A percentile compares a stretch with the other conserved stretches of the same genome.
These are phyloP conservation scores for Plantago elongata DNA, from an alignment of 257 asterid species.

Conservation along the genomic window DNA sequence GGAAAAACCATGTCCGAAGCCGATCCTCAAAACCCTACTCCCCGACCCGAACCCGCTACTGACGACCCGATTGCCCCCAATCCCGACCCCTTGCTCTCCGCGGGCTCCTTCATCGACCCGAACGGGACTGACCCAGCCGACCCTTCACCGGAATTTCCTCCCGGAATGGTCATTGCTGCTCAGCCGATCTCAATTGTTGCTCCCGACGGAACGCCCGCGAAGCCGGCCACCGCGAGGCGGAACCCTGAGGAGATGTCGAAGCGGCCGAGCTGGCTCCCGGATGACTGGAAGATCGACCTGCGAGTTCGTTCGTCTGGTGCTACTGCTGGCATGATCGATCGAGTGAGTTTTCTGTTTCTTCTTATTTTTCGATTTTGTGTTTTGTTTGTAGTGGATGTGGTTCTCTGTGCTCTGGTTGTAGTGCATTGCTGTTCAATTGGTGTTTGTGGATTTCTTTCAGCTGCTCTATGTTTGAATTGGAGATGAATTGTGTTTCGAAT, in stretches of 20 bases:
- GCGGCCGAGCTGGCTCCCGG: conserved; percentile 24
- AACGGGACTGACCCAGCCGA: background rate
- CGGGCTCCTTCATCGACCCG: background rate
- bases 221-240: conserved; percentile 21
- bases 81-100: background rate
- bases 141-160: background rate
- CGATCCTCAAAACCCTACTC: background rate
- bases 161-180: background rate
- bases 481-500: too few relatives aligned
- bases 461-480: too few relatives aligned
- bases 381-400: too few relatives aligned
- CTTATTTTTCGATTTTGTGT: background rate
- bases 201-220: conserved; percentile 15
- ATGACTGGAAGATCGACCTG: background rate
- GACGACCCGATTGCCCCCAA: too few relatives aligned
- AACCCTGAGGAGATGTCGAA: conserved; percentile 37
- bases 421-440: too few relatives aligned
- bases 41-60: background rate
- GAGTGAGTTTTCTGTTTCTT: background rate
- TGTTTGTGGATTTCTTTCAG: too few relatives aligned
- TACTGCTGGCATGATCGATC: background rate
- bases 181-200: conserved; percentile 34
- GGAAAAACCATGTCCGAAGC: background rate
- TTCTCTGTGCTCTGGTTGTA: too few relatives aligned
- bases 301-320: background rate